Evolutionary conservation across 2,329 filamentous ascomycete genomes (phyloP), one percentile per base, ranked within the genome.

Genomic region (Pseudohalonectria lignicola): DNA sequence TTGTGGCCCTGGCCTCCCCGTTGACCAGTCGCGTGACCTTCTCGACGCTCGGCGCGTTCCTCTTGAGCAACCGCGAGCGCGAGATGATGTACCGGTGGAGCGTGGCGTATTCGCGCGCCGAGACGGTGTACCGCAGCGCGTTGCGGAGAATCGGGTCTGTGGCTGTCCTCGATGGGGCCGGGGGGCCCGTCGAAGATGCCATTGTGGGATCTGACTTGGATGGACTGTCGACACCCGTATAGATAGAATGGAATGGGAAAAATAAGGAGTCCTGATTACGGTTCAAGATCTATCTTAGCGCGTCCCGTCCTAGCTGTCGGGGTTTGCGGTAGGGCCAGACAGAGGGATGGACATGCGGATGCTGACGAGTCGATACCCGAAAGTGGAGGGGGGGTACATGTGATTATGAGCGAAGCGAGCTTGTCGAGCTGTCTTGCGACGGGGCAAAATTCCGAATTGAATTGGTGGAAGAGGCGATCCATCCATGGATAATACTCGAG

Each of bases 21-120:
- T 63, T 57, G 48, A 63, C 74, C 60, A 52, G 82, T 58, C 50
- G 71, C 59, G 63, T 69, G 29, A 80, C 71, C 26, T 66, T 62
- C 32, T 65, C 66, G 11, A 76, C 72, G 13, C 64, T 69, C 1
- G 76, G 76, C 6, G 71, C 66, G 20, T 68, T 64, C 44, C 66
- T 64, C 38, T 67, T 68, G 26, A 82, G 59, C 6, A 71, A 55
- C 37, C 67, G 68, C 32, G 84, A 81, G 34, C 81, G 77, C 43
- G 84, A 86, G 36, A 92, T 70, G 38, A 94, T 72, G 53, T 88
- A 87, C 52, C 82, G 80, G 59, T 94, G 86, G 15, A 95, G 73
- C 1, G 81, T 66, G 47, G 85, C 80, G 60, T 95, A 95, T 58
- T 95, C 88, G 57, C 81, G 78, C 31, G 86, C 79, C 6, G 78